These are phyloP conservation scores for Cyberlindnera euphorbiae DNA, from an alignment of 805 yeast genomes.

Conservation along the genomic window DNA sequence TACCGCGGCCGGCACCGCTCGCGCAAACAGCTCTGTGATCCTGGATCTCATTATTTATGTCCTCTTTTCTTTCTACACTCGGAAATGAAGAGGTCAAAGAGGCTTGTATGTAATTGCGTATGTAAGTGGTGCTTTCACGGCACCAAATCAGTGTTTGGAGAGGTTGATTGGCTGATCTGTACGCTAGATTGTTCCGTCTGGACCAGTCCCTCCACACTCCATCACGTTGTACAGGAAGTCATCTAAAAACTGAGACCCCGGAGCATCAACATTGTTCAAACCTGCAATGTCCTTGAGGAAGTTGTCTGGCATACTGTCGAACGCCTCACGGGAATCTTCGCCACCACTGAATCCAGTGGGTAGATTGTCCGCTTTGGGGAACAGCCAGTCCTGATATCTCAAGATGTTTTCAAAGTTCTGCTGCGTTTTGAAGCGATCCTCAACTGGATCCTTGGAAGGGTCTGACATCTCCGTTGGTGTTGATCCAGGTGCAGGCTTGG, in stretches of 20 bases:
- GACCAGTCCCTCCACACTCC: conserved; percentile 4
- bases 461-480: too few relatives aligned
- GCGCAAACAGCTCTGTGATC: too few relatives aligned
- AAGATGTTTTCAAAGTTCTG: conserved; percentile 21
- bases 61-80: too few relatives aligned
- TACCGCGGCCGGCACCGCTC: too few relatives aligned
- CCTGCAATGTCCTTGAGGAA: conserved; percentile 19
- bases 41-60: too few relatives aligned
- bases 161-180: too few relatives aligned
- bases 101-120: too few relatives aligned
- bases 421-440: conserved; percentile 11
- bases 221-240: conserved; percentile 20
- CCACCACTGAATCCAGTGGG: neutral
- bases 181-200: too few relatives aligned
- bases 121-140: too few relatives aligned
- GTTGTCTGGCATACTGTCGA: conserved; percentile 6
- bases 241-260: conserved; percentile 20
- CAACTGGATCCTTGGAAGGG: too few relatives aligned
- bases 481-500: conserved; percentile 6
- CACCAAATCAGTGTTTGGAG: too few relatives aligned
- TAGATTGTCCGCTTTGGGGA: conserved; percentile 14
- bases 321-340: neutral
- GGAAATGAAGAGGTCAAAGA: too few relatives aligned
- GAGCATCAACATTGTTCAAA: conserved; percentile 11
- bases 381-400: conserved; percentile 25